Evolutionary conservation across 257 asterid genomes (phyloP).

Genomic region (Solanum etuberosum): DNA sequence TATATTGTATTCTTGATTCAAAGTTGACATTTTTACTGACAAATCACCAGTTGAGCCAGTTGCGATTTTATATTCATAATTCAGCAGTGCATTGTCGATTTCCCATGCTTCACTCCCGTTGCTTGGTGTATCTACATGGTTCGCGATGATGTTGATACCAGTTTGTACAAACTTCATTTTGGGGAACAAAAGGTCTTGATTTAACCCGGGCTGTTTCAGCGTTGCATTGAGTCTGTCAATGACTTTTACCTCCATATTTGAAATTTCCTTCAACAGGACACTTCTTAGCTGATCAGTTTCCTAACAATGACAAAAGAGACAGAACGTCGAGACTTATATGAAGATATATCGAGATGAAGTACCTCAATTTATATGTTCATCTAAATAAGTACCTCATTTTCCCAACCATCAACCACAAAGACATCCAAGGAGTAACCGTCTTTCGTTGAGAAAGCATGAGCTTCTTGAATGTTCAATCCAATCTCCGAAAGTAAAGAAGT

Average conservation of each 20-base stretch:
- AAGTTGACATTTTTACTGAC: conserved; percentile 30
- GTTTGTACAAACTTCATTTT: conserved; percentile 14
- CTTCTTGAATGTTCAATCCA: conserved; percentile 96
- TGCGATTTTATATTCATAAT: conserved; percentile 49
- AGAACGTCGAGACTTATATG: background rate
- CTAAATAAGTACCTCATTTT: conserved; percentile 37
- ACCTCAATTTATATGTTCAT: background rate
- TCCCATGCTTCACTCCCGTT: conserved; percentile 75
- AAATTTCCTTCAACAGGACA: conserved; percentile 45
- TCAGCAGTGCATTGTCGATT: conserved; percentile 51
- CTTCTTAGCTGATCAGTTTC: conserved; percentile 48
- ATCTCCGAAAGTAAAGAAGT: conserved; percentile 75
- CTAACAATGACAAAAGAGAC: conserved; percentile 22
- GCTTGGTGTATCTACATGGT: conserved; percentile 35
- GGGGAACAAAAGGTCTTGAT: conserved; percentile 19
- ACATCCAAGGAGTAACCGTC: conserved; percentile 93
- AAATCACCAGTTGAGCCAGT: conserved; percentile 60
- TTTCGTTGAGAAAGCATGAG: conserved; percentile 86
- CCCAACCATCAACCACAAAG: conserved; percentile 81
- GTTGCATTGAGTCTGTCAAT: background rate
- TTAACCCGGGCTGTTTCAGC: conserved; percentile 30
- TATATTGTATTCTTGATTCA: background rate
- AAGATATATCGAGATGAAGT: background rate
- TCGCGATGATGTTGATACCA: conserved; percentile 12
- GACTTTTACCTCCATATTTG: conserved; percentile 53